These are phyloP conservation scores for Lignosus rhinocerotis DNA, from an alignment of 1,284 basidiomycete species.

Conservation along the genomic window DNA sequence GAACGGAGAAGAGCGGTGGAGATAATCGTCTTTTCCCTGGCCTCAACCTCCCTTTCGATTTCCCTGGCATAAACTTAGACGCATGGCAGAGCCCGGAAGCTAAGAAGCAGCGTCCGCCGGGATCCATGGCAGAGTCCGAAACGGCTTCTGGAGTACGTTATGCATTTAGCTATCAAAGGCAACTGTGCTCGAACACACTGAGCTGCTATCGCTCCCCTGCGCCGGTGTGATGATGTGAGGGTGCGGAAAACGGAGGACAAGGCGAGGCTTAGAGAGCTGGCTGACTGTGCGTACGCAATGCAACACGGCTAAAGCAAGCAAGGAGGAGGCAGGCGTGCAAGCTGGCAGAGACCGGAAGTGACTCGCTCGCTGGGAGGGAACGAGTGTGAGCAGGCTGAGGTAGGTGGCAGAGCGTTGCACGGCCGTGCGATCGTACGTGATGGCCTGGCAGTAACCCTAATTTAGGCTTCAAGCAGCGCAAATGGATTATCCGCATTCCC, in stretches of 20 bases:
- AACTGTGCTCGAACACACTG: slow-evolving; percentile 12
- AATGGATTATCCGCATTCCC: slow-evolving; percentile 13
- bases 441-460: slow-evolving; percentile 21
- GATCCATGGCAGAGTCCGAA: slow-evolving; percentile 21
- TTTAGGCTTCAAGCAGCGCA: slow-evolving; percentile 23
- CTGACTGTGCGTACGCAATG: background rate
- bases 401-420: background rate
- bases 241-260: background rate
- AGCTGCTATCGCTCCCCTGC: slow-evolving; percentile 15
- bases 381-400: background rate
- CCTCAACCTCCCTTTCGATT: background rate
- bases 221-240: slow-evolving; percentile 13
- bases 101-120: slow-evolving; percentile 14
- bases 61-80: background rate
- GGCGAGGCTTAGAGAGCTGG: background rate
- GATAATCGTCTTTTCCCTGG: slow-evolving; percentile 21
- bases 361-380: background rate
- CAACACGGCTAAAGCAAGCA: background rate
- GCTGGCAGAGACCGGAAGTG: background rate
- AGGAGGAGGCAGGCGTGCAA: background rate
- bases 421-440: slow-evolving; percentile 4
- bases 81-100: slow-evolving; percentile 7
- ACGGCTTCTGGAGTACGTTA: slow-evolving; percentile 21
- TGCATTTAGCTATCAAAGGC: slow-evolving; percentile 27
- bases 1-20: slow-evolving; percentile 22